Evolutionary conservation across 2,329 filamentous ascomycete species (phyloP).

Genomic region (Ophiosphaerella herpotricha): DNA sequence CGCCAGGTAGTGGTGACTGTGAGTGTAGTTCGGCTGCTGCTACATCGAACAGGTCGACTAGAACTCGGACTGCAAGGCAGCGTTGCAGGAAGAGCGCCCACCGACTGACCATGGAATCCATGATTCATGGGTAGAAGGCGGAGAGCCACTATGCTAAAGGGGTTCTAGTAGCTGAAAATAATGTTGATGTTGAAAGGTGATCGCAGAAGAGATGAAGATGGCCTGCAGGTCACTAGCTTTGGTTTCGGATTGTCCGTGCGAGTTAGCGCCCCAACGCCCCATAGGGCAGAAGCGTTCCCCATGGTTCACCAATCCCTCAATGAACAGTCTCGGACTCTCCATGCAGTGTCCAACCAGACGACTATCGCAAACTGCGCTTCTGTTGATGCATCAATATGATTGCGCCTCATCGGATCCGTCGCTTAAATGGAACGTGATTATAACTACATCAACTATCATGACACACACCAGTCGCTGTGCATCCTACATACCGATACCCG

Average conservation of each 20-base stretch:
- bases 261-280: not conserved
- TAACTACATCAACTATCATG: too few relatives aligned
- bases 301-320: too few relatives aligned
- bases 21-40: constrained; percentile 38
- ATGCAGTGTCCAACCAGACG: too few relatives aligned
- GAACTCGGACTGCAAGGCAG: constrained; percentile 40
- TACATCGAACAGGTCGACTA: constrained; percentile 39
- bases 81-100: constrained; percentile 42
- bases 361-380: too few relatives aligned
- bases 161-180: constrained; percentile 15
- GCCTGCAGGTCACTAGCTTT: constrained; percentile 2
- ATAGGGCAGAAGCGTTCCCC: not conserved
- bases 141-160: constrained; percentile 17
- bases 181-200: constrained; percentile 23
- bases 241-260: not conserved
- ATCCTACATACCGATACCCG: too few relatives aligned
- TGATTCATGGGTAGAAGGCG: constrained; percentile 27
- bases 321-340: too few relatives aligned
- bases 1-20: constrained; percentile 41
- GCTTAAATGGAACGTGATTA: too few relatives aligned
- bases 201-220: constrained; percentile 14
- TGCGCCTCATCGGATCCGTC: too few relatives aligned
- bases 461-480: not conserved
- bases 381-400: too few relatives aligned
- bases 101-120: constrained; percentile 41